Evolutionary conservation across 1,139 yeast species (phyloP).

Genomic region (Scheffersomyces insectosa): DNA sequence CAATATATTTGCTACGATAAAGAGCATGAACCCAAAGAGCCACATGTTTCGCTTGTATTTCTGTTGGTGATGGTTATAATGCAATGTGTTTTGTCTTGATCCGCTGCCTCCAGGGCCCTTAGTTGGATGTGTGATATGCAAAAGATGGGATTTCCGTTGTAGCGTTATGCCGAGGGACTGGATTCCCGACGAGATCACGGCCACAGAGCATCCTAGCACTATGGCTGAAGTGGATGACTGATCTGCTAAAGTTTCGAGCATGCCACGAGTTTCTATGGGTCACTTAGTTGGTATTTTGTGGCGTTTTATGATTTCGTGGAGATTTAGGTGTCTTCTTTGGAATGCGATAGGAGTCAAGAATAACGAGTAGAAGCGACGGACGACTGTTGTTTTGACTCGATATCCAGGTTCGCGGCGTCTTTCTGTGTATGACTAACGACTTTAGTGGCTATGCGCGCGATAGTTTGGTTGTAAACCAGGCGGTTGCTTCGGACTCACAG

Average conservation of each 20-base stretch:
- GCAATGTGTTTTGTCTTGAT: constrained; percentile 14
- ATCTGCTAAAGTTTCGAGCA: no score
- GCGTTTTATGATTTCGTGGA: no score
- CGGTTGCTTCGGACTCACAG: background rate
- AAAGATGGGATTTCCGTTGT: constrained; percentile 76
- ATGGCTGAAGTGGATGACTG: constrained; percentile 16
- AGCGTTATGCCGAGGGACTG: constrained; percentile 84
- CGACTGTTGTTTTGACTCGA: no score
- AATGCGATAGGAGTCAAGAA: no score
- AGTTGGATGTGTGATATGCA: constrained; percentile 17
- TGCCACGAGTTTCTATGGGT: no score
- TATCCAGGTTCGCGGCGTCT: no score
- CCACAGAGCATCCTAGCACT: constrained; percentile 67
- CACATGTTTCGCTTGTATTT: constrained; percentile 63
- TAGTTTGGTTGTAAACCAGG: background rate
- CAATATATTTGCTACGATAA: constrained; percentile 70
- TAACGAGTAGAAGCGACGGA: no score
- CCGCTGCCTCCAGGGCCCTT: constrained; percentile 18
- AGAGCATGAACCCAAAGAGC: constrained; percentile 72
- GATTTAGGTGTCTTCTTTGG: no score
- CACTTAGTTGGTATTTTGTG: no score
- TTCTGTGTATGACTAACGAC: no score
- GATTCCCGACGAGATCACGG: constrained; percentile 74
- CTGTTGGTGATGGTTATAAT: constrained; percentile 28
- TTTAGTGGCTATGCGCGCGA: no score